These are phyloP conservation scores for Sporisorium scitamineum DNA, from an alignment of 1,284 basidiomycete species.

Conservation along the genomic window DNA sequence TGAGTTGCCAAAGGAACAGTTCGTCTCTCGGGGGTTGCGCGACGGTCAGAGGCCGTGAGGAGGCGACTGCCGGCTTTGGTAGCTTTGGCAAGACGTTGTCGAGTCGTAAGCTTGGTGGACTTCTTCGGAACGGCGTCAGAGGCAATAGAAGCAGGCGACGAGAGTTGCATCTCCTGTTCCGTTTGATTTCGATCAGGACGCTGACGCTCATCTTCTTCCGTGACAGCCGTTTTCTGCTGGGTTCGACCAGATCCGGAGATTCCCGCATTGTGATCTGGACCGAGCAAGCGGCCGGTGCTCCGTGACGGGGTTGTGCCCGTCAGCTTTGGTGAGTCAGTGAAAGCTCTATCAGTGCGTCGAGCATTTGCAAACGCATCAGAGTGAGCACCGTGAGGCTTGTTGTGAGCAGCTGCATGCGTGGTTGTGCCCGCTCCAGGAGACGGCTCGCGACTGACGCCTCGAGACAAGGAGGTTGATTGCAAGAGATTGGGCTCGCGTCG, in stretches of 20 bases:
- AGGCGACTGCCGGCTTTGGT: conserved; percentile 46
- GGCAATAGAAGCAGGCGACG: conserved; percentile 16
- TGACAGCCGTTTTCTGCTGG: neutral
- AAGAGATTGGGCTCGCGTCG: conserved; percentile 17
- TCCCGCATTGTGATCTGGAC: neutral
- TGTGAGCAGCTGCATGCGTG: neutral
- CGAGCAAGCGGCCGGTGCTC: neutral
- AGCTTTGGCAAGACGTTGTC: conserved; percentile 48
- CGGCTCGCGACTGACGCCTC: conserved; percentile 24
- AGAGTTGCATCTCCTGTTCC: neutral
- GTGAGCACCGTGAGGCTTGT: conserved; percentile 14
- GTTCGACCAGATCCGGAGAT: neutral
- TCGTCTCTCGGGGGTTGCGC: conserved; percentile 19
- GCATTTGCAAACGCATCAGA: conserved; percentile 3
- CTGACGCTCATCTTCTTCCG: conserved; percentile 3
- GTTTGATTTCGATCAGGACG: conserved; percentile 4
- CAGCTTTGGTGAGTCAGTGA: conserved; percentile 26
- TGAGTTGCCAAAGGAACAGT: conserved; percentile 1
- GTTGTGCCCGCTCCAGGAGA: conserved; percentile 13
- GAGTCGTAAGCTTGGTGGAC: conserved; percentile 39
- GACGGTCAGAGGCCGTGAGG: conserved; percentile 29
- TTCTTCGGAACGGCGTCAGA: conserved; percentile 30
- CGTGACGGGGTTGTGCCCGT: conserved; percentile 2
- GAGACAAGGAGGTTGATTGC: conserved; percentile 6
- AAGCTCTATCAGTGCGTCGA: conserved; percentile 8